Conservation (phyloP, 768 basidiomycete genomes). For the Kwoniella europaea region DNA sequence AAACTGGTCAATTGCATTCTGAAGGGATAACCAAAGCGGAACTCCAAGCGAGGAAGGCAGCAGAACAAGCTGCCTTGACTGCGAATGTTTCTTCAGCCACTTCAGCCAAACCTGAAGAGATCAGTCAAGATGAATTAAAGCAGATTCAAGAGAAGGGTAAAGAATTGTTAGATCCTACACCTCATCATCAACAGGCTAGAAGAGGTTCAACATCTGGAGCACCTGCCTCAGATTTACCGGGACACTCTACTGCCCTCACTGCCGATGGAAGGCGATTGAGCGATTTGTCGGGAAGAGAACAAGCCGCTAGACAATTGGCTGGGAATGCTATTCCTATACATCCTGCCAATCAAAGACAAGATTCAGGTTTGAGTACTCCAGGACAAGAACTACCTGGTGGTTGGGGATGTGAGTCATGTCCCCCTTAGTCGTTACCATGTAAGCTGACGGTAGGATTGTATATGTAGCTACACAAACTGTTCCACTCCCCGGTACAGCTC, state of each 20-base stretch:
- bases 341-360: background rate
- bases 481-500: conserved; percentile 33
- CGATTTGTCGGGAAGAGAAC: conserved; percentile 49
- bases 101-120: conserved; percentile 13
- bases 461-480: conserved; percentile 29
- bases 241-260: conserved; percentile 4
- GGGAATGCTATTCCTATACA: conserved; percentile 5
- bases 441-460: no score
- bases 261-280: conserved; percentile 20
- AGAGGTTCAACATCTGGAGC: conserved; percentile 5
- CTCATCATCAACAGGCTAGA: conserved; percentile 17
- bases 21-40: conserved; percentile 49
- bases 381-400: conserved; percentile 49
- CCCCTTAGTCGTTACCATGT: no score
- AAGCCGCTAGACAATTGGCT: conserved; percentile 51
- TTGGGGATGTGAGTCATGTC: conserved; percentile 43
- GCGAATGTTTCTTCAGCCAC: background rate
- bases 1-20: conserved; percentile 41
- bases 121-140: conserved; percentile 15
- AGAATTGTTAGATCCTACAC: conserved; percentile 24
- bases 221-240: background rate
- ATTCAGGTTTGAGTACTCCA: conserved; percentile 35
- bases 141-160: conserved; percentile 20
- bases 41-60: conserved; percentile 39
- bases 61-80: conserved; percentile 4